Evolutionary conservation across 2,329 filamentous ascomycete genomes (phyloP).

Genomic region (Colletotrichum tofieldiae): DNA sequence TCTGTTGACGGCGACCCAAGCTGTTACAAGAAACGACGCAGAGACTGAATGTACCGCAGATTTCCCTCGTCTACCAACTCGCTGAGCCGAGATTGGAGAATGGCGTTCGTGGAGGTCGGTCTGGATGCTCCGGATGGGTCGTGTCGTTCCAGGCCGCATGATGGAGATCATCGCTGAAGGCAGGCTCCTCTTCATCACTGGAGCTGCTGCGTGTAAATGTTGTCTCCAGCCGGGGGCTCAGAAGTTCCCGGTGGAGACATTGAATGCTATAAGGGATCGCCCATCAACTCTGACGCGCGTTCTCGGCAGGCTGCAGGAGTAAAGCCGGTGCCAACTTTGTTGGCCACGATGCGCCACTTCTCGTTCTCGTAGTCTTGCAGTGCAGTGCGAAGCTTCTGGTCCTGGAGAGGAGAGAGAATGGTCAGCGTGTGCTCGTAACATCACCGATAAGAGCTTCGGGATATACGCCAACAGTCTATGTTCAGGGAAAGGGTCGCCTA

Average conservation of each 20-base stretch:
- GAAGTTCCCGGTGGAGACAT: constrained; percentile 66
- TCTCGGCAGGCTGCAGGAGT: constrained; percentile 90
- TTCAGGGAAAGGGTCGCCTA: constrained; percentile 62
- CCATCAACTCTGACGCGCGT: constrained; percentile 76
- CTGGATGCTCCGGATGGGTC: constrained; percentile 29
- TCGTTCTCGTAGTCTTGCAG: constrained; percentile 91
- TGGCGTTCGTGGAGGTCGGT: constrained; percentile 16
- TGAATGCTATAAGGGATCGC: constrained; percentile 69
- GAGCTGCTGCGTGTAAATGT: constrained; percentile 60
- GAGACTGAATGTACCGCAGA: constrained; percentile 5
- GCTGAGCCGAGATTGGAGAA: constrained; percentile 13
- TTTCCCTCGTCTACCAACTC: constrained; percentile 2
- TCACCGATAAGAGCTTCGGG: constrained; percentile 47
- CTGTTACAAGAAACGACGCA: constrained; percentile 27
- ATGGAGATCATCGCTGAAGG: constrained; percentile 41
- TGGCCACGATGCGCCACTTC: constrained; percentile 92
- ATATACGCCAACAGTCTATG: not conserved
- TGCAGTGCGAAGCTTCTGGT: constrained; percentile 82
- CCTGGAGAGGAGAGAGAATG: constrained; percentile 62
- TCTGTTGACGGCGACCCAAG: constrained; percentile 26
- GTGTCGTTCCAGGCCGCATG: constrained; percentile 39
- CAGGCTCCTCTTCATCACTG: constrained; percentile 48
- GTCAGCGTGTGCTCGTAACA: constrained; percentile 23
- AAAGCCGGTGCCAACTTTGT: constrained; percentile 92
- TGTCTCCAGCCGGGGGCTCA: constrained; percentile 64